Base-by-base conservation (phyloP, 2,329 filamentous ascomycete species). In the Gaeumannomyces tritici region DNA sequence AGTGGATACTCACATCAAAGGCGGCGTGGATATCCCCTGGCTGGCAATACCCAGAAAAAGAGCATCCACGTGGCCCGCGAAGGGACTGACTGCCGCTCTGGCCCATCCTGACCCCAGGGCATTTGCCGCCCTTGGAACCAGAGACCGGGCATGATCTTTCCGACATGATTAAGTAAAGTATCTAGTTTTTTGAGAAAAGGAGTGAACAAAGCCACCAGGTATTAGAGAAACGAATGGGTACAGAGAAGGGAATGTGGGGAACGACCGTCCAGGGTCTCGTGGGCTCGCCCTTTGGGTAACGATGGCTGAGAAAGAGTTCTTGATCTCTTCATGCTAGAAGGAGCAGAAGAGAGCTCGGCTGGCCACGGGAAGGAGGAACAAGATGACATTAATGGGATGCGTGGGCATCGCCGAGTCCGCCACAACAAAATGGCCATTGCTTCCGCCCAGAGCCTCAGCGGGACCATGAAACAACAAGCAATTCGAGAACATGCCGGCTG, bases 11-110 rank as follows among this genome's bases (percentile, higher is more conserved):
- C 63, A 75, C 74, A 68, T 75, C 71, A 63, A 77, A 78, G n/a
- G 73, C 73, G 54, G 72, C 70, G 26, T 72, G 70, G 31, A 75
- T 67, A 61, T 75, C 73, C 51, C 72, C 73, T 7, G 72, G 69
- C 58, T 74, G 72, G 2, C 66, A 65, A 47, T 70, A 74, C 3
- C 73, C 72, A 12, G 72, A 75, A 57, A 75, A 75, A 0, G 72
- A 68, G 59, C 72, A 75, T 18, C 73, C 72, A 59, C 73, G 66
- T 18, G 72, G 71, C 21, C 73, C 73, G 28, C 60, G 59, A 33
- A 55, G 42, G 2, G 21, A 13, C 13, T 26, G 27, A 27, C 60
- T 61, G 28, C 60, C 71, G 67, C 24, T 64, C 27, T 67, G 65
- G 57, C 66, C 64, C 29, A 66, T 64, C 15, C 70, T 28, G 13